Percentiles rank a stretch among this genome's conserved stretches.
Evolutionary conservation across 345 rosid genomes (phyloP).

Genomic region (Eucalyptus marginata): DNA sequence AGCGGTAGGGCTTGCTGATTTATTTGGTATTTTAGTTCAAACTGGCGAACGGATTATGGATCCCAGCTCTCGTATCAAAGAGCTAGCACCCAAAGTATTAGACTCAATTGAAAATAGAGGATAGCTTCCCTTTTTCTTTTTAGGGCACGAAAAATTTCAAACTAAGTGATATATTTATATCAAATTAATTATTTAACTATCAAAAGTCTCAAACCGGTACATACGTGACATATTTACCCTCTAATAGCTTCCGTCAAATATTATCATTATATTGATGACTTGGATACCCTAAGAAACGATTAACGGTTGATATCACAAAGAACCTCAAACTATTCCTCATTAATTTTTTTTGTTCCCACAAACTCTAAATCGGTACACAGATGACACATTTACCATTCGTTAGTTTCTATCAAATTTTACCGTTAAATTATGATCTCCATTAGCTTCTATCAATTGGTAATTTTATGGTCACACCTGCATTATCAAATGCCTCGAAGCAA

Average conservation of each 20-base stretch:
- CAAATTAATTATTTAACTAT: fast-evolving
- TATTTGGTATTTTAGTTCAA: no score
- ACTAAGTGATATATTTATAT: no score
- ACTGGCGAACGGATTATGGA: neutral
- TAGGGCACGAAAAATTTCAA: no score
- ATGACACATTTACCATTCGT: fast-evolving
- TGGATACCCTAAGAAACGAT: fast-evolving
- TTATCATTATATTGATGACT: fast-evolving
- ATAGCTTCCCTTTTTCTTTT: no score
- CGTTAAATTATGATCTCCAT: neutral
- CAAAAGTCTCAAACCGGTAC: fast-evolving
- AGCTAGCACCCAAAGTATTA: neutral
- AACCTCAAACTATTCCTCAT: fast-evolving
- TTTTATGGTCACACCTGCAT: neutral
- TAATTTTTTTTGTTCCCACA: fast-evolving
- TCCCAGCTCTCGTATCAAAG: fast-evolving
- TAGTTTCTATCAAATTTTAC: fast-evolving
- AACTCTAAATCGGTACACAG: fast-evolving
- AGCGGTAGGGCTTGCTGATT: no score
- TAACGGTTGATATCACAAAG: fast-evolving
- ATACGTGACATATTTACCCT: fast-evolving
- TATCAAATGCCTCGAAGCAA: fast-evolving
- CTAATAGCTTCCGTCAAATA: fast-evolving
- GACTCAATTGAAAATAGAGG: neutral
- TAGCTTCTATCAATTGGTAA: fast-evolving